Evolutionary conservation across 306 rosid genomes (phyloP), one percentile per base, ranked within the genome.

Genomic region (Trifolium fragiferum): DNA sequence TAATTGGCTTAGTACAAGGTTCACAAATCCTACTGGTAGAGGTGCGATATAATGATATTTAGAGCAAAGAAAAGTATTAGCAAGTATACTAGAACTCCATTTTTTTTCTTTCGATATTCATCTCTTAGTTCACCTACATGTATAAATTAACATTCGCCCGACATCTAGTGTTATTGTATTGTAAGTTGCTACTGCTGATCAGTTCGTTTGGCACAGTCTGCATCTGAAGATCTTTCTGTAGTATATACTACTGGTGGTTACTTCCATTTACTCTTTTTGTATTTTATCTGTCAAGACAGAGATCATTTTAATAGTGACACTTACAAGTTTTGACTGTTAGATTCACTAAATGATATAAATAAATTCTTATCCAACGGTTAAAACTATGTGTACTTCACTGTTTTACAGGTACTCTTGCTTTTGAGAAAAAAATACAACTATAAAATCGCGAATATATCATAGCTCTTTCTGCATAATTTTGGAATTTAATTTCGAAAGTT

Each of bases 1-100:
- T 20, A 20, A 54, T 21, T 10, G 61, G 14, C 6, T 54, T 54
- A 3, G 30, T 20, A 5, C 30, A 54, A 20, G 61, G 61, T 19
- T 11, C 14, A 1, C 83, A 77, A 86, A 89, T 68, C 84, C 90
- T 66, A 86, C 82, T 50, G 88, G 93, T 63, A 89, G 87, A 85
- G 94, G 87, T 27, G 89, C 83, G 50, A 75, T 88, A 33, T 86
- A 38, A 81, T 82, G 71, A 88, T 81, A 62, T 25, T 21, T 59
- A 68, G 27, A 50, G 18, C 15, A 40, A 73, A 46, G 10, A 18
- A 55, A 41, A 51, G 8, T 62, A 38, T 55, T 18, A 21, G 12
- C 50, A 16, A 57, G 9, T 3, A 21, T 75, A 60, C 54, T 67
- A 14, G 18, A 13, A 66, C 37, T 18, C 30, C 38, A 40, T 20